These are phyloP conservation scores for Monosporascus ibericus DNA, from an alignment of 2,329 filamentous ascomycete genomes.

Conservation along the genomic window DNA sequence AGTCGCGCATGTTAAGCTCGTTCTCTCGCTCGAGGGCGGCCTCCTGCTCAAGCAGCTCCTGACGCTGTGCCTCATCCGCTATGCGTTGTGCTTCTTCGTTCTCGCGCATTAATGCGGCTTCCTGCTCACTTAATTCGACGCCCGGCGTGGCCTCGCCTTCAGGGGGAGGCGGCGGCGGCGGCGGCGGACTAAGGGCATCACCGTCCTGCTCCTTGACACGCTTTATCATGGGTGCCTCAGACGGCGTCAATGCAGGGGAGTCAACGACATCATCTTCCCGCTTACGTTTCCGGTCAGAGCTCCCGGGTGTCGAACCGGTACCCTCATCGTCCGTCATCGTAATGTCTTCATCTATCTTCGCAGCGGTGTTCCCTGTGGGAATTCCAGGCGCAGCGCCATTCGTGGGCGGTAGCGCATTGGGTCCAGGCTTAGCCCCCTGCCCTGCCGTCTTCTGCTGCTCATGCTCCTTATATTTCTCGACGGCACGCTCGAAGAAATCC, in stretches of 20 bases:
- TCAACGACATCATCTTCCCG: conserved; percentile 39
- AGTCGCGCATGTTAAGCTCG: conserved; percentile 31
- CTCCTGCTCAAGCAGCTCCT: conserved; percentile 27
- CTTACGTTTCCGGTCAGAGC: conserved; percentile 59
- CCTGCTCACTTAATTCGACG: conserved; percentile 39
- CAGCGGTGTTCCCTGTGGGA: conserved; percentile 13
- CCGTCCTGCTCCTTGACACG: conserved; percentile 42
- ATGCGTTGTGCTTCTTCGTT: conserved; percentile 49
- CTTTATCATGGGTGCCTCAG: conserved; percentile 51
- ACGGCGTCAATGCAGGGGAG: conserved; percentile 41
- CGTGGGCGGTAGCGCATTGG: conserved; percentile 19
- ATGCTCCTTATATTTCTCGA: conserved; percentile 64
- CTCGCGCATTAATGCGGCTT: conserved; percentile 43
- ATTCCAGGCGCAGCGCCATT: conserved; percentile 14
- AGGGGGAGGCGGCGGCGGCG: conserved; percentile 44
- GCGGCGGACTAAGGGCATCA: conserved; percentile 28
- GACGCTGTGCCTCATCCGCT: conserved; percentile 38
- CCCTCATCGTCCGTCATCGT: conserved; percentile 38
- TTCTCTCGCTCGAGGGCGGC: conserved; percentile 31
- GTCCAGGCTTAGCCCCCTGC: conserved; percentile 20
- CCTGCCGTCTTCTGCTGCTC: conserved; percentile 56
- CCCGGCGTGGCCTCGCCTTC: conserved; percentile 29
- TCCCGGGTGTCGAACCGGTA: conserved; percentile 36
- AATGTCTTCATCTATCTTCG: conserved; percentile 26
- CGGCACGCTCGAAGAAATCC: conserved; percentile 81